Conservation (phyloP, 192 early-diverging fungal species). For the Coemansia sp. region DNA sequence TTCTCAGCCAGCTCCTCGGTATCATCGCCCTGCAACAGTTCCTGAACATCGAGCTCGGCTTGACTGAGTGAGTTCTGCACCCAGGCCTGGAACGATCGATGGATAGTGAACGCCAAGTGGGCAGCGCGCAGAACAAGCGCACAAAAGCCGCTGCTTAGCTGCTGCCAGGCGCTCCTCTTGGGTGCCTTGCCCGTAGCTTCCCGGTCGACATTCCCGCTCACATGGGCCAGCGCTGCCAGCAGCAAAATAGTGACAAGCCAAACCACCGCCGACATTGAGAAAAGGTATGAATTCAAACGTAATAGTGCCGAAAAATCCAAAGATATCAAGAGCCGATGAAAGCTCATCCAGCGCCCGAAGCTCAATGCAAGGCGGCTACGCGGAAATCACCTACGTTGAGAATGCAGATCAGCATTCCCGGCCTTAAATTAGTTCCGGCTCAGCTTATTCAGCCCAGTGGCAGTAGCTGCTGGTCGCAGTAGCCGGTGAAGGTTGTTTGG, state of each 20-base stretch:
- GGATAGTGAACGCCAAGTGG: slow-evolving; percentile 38
- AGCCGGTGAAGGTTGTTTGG: background rate
- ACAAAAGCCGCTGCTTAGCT: slow-evolving; percentile 30
- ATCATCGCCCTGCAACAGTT: slow-evolving; percentile 33
- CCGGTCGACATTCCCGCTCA: slow-evolving; percentile 7
- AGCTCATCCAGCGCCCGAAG: background rate
- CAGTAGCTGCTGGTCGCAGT: background rate
- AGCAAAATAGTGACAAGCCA: slow-evolving; percentile 22
- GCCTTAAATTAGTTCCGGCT: background rate
- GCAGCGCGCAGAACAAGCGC: slow-evolving; percentile 22
- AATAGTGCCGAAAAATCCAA: background rate
- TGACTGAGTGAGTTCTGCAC: slow-evolving; percentile 39
- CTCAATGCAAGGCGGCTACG: background rate
- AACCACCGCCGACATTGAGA: slow-evolving; percentile 15
- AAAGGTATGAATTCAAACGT: background rate
- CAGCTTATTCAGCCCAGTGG: background rate
- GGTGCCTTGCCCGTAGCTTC: slow-evolving; percentile 1
- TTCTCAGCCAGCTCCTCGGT: slow-evolving; percentile 25
- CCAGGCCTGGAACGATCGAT: slow-evolving; percentile 43
- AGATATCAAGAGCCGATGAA: background rate
- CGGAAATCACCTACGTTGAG: background rate
- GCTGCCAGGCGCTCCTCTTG: slow-evolving; percentile 10
- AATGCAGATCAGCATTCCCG: background rate
- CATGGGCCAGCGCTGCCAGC: slow-evolving; percentile 25
- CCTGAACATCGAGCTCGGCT: slow-evolving; percentile 37